phyloP scores from a whole-genome alignment of 2,329 filamentous ascomycete species.

The Didymella exigua region DNA sequence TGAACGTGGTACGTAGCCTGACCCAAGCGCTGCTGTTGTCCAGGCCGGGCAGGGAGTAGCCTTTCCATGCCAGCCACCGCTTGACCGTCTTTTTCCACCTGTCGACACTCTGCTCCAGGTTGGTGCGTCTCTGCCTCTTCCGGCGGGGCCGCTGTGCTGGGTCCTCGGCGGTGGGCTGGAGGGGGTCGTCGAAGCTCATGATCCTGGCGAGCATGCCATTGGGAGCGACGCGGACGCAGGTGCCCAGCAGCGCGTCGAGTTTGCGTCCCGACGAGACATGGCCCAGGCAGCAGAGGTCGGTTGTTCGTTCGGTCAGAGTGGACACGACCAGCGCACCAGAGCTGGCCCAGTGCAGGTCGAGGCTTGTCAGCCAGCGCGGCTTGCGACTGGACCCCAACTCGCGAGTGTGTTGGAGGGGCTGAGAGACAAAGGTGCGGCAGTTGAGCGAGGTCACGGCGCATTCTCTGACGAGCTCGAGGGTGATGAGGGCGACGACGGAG shows the following conservation, averaged over 20 bases:
- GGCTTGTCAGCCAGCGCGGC: conserved; percentile 35
- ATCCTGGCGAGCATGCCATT: conserved; percentile 42
- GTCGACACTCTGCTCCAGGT: conserved; percentile 38
- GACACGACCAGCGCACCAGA: conserved; percentile 44
- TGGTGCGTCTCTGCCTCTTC: conserved; percentile 34
- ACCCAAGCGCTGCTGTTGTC: conserved; percentile 39
- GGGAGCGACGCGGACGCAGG: conserved; percentile 43
- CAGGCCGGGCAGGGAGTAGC: conserved; percentile 36
- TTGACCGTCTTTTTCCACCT: conserved; percentile 43
- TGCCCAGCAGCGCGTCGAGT: conserved; percentile 29
- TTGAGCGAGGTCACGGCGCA: conserved; percentile 44
- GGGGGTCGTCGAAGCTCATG: conserved; percentile 39
- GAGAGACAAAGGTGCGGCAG: conserved; percentile 45
- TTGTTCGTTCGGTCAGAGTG: conserved; percentile 31
- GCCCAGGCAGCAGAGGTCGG: conserved; percentile 33
- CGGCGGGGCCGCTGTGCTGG: conserved; percentile 22
- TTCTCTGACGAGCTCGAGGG: conserved; percentile 42
- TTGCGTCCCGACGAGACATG: conserved; percentile 19
- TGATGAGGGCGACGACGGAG: conserved; percentile 45
- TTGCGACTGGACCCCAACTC: conserved; percentile 6
- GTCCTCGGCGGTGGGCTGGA: conserved; percentile 30
- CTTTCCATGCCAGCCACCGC: conserved; percentile 46
- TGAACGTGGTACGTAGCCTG: conserved; percentile 34
- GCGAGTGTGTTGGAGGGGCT: conserved; percentile 19
- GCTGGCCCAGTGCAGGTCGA: conserved; percentile 44